These are phyloP conservation scores for Xylaria sp. DNA, from an alignment of 2,329 filamentous ascomycete species.

Conservation along the genomic window DNA sequence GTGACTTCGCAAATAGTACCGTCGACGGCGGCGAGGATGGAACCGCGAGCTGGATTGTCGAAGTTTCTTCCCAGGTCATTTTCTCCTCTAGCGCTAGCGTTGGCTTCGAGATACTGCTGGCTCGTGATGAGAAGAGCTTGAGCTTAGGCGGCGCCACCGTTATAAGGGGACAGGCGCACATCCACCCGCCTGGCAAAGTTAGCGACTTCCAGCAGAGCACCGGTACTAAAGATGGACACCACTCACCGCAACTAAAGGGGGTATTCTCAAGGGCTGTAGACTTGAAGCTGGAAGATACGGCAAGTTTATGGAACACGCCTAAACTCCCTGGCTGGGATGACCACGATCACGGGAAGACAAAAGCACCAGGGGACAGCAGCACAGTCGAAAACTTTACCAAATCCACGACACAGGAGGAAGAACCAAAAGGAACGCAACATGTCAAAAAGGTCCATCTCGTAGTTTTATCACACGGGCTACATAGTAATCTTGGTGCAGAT, in stretches of 20 bases:
- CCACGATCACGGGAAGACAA: constrained; percentile 40
- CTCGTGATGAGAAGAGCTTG: constrained; percentile 83
- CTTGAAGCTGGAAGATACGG: constrained; percentile 85
- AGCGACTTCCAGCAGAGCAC: constrained; percentile 75
- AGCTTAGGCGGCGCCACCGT: constrained; percentile 62
- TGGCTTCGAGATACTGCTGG: constrained; percentile 84
- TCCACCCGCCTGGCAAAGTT: constrained; percentile 71
- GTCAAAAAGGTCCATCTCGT: constrained; percentile 88
- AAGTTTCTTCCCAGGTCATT: constrained; percentile 89
- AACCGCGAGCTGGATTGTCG: constrained; percentile 75
- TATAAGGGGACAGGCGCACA: constrained; percentile 52
- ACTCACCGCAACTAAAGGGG: constrained; percentile 70
- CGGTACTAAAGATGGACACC: constrained; percentile 61
- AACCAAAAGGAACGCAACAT: constrained; percentile 49
- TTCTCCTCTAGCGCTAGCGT: constrained; percentile 91
- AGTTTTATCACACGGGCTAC: constrained; percentile 89
- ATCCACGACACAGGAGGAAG: constrained; percentile 30
- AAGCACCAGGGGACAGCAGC: constrained; percentile 36
- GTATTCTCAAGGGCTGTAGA: constrained; percentile 83
- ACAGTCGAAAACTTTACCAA: constrained; percentile 29
- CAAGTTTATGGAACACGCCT: constrained; percentile 91
- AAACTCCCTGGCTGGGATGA: constrained; percentile 71
- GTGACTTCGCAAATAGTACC: constrained; percentile 53
- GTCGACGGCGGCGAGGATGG: constrained; percentile 61
- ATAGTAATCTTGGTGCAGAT: constrained; percentile 93